Base-by-base conservation (phyloP, 371 early-diverging fungal genomes). In the Umbelopsis sp. region DNA sequence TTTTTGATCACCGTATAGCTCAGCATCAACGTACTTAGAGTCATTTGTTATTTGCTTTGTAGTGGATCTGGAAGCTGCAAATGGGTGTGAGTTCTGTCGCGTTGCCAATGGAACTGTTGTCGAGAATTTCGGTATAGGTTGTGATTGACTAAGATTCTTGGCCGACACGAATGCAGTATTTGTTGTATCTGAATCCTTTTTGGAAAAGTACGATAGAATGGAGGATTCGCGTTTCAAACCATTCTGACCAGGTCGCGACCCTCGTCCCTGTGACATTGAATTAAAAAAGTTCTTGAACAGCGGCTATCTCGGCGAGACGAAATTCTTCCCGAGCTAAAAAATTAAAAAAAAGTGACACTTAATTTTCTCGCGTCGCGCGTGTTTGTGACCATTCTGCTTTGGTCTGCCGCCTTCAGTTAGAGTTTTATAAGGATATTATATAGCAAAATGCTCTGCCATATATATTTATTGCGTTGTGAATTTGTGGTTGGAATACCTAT, bases 141-240 rank as follows among this genome's bases (percentile, higher is more conserved):
- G 11, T 18, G 57, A 32, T 16, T 57, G 57, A 35, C 1, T 41
- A 41, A 41, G 7, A 41, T 12, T 41, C 41, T 74, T 50, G 70
- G 74, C 65, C 53, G 63, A 44, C 57, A 67, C 63, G 63, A 66
- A 44, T 44, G 67, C 11, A 66, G 69, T 32, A 62, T 65, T 7
- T 69, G 48, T 20, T 48, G 48, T 48, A 16, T 16, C 8, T 8
- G 22, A 18, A 18, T 11, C 32, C 57, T 57, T 37, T 4, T 37
- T 29, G 11, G 57, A n/a, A n/a, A 57, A 57, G 29, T 57, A 57
- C 32, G 57, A 57, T 5, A 57, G 35, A 29, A 57, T 57, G 18
- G 57, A 57, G 18, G 57, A 16, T n/a, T 57, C 57, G 35, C 57
- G 57, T 29, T 57, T 52, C 6, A 57, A 4, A 29, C n/a, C 11